Base-by-base conservation (phyloP, 345 rosid genomes). In the Brassica carinata region DNA sequence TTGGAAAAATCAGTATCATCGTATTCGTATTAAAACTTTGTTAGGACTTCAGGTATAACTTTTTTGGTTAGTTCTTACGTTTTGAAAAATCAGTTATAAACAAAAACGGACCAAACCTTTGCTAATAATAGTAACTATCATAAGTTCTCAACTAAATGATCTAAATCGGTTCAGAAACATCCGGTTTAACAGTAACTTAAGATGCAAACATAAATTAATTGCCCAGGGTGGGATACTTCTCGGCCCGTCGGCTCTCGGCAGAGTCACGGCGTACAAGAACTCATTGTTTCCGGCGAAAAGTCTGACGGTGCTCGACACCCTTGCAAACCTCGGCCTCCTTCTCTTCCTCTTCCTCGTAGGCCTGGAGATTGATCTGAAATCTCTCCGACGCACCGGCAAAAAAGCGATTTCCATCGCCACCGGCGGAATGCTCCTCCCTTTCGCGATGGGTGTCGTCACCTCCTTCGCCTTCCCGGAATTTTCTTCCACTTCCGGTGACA, bases 291-390 rank as follows among this genome's bases (percentile, higher is more conserved):
- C 93, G 2, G 1, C 83, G 0, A 86, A 19, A 77, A 90, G 98
- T 73, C 75, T 84, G 6, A 86, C 98, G 4, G 90, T 93, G 79
- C 67, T 93, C 72, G 98, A 93, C 58, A 91, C 98, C 2, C 18
- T 93, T 53, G 93, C 97, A 30, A 90, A 89, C 70, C 86, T 93
- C 19, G 98, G 94, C 62, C 97, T 93, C 55, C 87, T 91, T 26
- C 90, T 90, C 85, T 93, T 91, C 75, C 80, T 93, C 53, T 93
- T 93, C 83, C 90, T 91, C 2, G 88, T 88, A 0, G 98, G 97
- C 26, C 85, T 91, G 2, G 97, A 90, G 71, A 76, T 93, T 29
- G 92, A 93, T 69, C 85, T 34, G 0, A 82, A 36, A 14, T 76
- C 94, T 17, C 76, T 93, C 63, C 87, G 88, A 9, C 86, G 86